phyloP scores from a whole-genome alignment of 2,329 filamentous ascomycete genomes.

The Didymella arachidicola region DNA sequence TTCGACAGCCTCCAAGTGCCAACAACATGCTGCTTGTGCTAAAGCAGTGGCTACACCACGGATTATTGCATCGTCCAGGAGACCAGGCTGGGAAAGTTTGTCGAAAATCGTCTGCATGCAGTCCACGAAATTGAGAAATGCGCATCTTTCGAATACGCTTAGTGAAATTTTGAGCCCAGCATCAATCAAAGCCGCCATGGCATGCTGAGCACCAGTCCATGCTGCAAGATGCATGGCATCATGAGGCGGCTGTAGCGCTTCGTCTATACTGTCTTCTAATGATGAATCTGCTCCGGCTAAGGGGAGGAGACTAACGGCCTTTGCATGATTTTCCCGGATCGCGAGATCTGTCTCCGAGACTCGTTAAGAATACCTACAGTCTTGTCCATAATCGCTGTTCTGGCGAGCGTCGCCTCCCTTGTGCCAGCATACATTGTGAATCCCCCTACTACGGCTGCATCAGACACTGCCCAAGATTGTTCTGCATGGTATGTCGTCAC shows the following conservation, averaged over 20 bases:
- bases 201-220: not conserved
- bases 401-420: too few relatives aligned
- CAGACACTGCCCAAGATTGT: too few relatives aligned
- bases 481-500: too few relatives aligned
- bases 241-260: not conserved
- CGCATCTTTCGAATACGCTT: not conserved
- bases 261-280: not conserved
- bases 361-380: too few relatives aligned
- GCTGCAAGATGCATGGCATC: not conserved
- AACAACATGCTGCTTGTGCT: not conserved
- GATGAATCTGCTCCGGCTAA: not conserved
- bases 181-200: not conserved
- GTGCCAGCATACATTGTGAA: too few relatives aligned
- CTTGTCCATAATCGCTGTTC: too few relatives aligned
- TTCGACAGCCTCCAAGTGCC: conserved; percentile 5
- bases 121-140: not conserved
- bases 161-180: not conserved
- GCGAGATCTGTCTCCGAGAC: too few relatives aligned
- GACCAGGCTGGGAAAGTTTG: not conserved
- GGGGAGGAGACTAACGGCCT: not conserved
- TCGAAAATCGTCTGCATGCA: not conserved
- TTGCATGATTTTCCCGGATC: not conserved
- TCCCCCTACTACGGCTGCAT: too few relatives aligned
- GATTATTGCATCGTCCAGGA: not conserved
- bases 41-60: not conserved